Conservation (phyloP, 2,329 filamentous ascomycete genomes). For the Neofusicoccum kwambonambiense region DNA sequence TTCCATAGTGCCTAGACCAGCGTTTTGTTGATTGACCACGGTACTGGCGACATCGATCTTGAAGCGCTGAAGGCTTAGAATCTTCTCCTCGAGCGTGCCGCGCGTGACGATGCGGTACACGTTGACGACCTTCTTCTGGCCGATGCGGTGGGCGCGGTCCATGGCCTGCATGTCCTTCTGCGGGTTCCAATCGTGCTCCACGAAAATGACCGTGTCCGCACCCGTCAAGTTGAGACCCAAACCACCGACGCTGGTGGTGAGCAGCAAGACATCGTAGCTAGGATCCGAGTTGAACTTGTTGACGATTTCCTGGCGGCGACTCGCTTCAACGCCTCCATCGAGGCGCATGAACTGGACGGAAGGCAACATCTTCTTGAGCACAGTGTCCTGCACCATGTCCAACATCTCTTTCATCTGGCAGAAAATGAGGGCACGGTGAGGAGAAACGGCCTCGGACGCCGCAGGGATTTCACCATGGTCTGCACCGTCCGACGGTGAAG, state of each 20-base stretch:
- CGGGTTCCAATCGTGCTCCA: constrained; percentile 99
- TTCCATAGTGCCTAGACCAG: constrained; percentile 91
- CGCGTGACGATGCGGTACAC: constrained; percentile 96
- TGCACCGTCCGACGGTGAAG: constrained; percentile 42
- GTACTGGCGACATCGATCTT: constrained; percentile 98
- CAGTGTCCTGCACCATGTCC: constrained; percentile 95
- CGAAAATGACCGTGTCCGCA: constrained; percentile 97
- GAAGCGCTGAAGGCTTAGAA: constrained; percentile 95
- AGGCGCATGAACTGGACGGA: constrained; percentile 91
- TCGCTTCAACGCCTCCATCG: constrained; percentile 89
- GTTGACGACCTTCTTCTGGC: constrained; percentile 99
- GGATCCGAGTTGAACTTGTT: constrained; percentile 99
- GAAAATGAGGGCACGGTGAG: constrained; percentile 93
- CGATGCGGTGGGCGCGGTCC: constrained; percentile 97
- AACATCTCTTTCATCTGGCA: constrained; percentile 99
- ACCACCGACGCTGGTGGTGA: constrained; percentile 94
- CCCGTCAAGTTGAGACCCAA: constrained; percentile 93
- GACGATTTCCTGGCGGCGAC: constrained; percentile 93
- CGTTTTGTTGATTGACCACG: constrained; percentile 98
- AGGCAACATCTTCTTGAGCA: constrained; percentile 86
- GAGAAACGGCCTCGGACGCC: constrained; percentile 79
- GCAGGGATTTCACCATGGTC: constrained; percentile 54
- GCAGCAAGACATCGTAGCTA: constrained; percentile 87
- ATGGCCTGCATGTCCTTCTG: constrained; percentile 98
- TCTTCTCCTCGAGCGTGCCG: constrained; percentile 97